Conservation (phyloP, 306 rosid genomes). For the Prosopis cineraria region DNA sequence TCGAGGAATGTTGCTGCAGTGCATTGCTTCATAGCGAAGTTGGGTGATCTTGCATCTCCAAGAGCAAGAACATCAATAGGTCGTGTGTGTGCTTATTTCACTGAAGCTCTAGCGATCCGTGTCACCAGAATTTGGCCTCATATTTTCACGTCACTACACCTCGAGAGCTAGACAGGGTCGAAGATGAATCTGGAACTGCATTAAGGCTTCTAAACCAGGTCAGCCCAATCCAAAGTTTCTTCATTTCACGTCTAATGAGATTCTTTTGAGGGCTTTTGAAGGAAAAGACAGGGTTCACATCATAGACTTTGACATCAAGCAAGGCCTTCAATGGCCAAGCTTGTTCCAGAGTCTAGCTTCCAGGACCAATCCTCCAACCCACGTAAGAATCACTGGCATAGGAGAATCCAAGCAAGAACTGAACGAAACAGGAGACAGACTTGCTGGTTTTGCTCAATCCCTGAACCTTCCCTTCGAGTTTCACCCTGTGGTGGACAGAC, state of each 20-base stretch:
- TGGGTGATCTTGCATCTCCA: constrained; percentile 90
- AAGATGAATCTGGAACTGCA: constrained; percentile 69
- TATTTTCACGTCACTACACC: constrained; percentile 74
- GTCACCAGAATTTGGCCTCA: constrained; percentile 92
- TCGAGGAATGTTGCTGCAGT: constrained; percentile 63
- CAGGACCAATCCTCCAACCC: constrained; percentile 80
- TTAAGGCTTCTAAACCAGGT: constrained; percentile 81
- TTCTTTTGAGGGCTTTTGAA: constrained; percentile 86
- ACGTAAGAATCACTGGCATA: constrained; percentile 85
- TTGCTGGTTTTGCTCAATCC: constrained; percentile 80
- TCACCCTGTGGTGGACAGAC: constrained; percentile 91
- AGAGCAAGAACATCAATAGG: constrained; percentile 61
- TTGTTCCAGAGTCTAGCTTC: constrained; percentile 89
- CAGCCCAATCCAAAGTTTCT: constrained; percentile 86
- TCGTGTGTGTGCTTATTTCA: constrained; percentile 71
- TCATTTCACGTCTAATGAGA: constrained; percentile 91
- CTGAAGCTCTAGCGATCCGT: constrained; percentile 87
- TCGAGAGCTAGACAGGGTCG: constrained; percentile 75
- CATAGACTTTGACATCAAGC: constrained; percentile 90
- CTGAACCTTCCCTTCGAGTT: constrained; percentile 88
- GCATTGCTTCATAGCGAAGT: constrained; percentile 67
- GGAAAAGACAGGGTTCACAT: constrained; percentile 97
- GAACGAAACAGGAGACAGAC: constrained; percentile 89
- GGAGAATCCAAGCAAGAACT: constrained; percentile 95
- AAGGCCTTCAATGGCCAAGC: constrained; percentile 98